These are phyloP conservation scores for Yarrowia sp. DNA, from an alignment of 805 yeast species.

Conservation along the genomic window DNA sequence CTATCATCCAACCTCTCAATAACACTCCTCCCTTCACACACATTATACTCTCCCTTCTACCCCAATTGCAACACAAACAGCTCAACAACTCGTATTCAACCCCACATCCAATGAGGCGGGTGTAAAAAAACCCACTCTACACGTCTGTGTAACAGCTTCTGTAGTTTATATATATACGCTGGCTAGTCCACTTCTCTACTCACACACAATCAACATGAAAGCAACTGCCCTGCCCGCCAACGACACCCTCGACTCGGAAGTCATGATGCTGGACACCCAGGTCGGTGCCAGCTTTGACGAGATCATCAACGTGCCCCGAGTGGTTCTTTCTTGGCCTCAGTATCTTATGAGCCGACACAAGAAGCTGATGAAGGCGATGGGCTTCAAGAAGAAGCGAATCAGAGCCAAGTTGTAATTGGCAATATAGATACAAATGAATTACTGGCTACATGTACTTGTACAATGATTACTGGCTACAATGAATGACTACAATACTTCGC, in stretches of 20 bases:
- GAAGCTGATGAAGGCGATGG: not conserved
- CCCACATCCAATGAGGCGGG: too few relatives aligned
- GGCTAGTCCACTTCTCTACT: too few relatives aligned
- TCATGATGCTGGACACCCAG: slow-evolving; percentile 1
- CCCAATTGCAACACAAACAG: too few relatives aligned
- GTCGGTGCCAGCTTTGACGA: slow-evolving; percentile 11
- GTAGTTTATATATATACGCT: too few relatives aligned
- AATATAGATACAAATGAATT: too few relatives aligned
- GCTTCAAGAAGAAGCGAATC: not conserved
- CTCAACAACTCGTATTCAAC: too few relatives aligned
- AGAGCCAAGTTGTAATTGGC: not conserved
- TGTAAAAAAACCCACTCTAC: not conserved
- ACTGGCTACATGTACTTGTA: too few relatives aligned
- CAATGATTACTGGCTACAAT: too few relatives aligned
- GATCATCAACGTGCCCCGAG: not conserved
- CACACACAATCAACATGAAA: not conserved
- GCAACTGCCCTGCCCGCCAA: not conserved
- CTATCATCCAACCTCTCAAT: too few relatives aligned
- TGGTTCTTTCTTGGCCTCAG: slow-evolving; percentile 1
- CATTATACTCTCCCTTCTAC: too few relatives aligned
- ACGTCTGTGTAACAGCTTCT: too few relatives aligned
- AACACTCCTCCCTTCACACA: too few relatives aligned
- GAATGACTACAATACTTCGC: not conserved
- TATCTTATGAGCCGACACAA: not conserved
- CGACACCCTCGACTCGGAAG: not conserved